Conservation (phyloP, 495 filamentous ascomycete species). For the Penicillium maclennaniae region DNA sequence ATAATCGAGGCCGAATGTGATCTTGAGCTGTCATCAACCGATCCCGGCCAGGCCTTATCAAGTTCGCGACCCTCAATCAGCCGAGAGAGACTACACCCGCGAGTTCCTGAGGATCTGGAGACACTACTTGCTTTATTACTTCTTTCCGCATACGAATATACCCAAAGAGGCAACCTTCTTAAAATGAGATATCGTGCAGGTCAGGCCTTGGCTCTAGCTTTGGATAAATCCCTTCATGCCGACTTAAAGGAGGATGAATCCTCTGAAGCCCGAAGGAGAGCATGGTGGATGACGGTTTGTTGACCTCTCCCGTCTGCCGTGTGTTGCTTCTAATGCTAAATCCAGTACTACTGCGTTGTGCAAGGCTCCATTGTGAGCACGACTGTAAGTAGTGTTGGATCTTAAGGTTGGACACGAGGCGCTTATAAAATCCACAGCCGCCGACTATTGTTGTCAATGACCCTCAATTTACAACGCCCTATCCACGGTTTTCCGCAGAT, state of each 20-base stretch:
- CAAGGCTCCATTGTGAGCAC: constrained; percentile 60
- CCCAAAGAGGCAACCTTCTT: constrained; percentile 56
- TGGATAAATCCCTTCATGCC: constrained; percentile 50
- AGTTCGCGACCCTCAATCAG: constrained; percentile 38
- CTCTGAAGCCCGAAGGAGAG: constrained; percentile 52
- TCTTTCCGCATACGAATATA: constrained; percentile 58
- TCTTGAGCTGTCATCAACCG: constrained; percentile 49
- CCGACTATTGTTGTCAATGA: constrained; percentile 54
- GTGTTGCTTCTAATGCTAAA: constrained; percentile 8
- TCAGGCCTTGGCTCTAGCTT: constrained; percentile 52
- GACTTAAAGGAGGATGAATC: constrained; percentile 43
- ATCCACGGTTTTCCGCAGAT: constrained; percentile 50
- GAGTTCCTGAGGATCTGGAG: constrained; percentile 51
- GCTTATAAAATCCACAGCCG: constrained; percentile 27
- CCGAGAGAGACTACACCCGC: constrained; percentile 49
- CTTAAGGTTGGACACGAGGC: not conserved
- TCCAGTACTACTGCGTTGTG: constrained; percentile 54
- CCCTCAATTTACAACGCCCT: constrained; percentile 53
- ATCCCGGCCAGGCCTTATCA: constrained; percentile 50
- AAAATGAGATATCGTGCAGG: constrained; percentile 59
- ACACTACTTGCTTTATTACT: constrained; percentile 52
- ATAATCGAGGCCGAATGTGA: constrained; percentile 56
- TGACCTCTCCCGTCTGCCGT: not conserved
- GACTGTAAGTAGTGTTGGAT: constrained; percentile 37
- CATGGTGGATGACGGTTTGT: constrained; percentile 62